Percentiles rank a stretch among this genome's conserved stretches.
phyloP scores from a whole-genome alignment of 495 filamentous ascomycete species.

The Sabuloglossum arenarium region DNA sequence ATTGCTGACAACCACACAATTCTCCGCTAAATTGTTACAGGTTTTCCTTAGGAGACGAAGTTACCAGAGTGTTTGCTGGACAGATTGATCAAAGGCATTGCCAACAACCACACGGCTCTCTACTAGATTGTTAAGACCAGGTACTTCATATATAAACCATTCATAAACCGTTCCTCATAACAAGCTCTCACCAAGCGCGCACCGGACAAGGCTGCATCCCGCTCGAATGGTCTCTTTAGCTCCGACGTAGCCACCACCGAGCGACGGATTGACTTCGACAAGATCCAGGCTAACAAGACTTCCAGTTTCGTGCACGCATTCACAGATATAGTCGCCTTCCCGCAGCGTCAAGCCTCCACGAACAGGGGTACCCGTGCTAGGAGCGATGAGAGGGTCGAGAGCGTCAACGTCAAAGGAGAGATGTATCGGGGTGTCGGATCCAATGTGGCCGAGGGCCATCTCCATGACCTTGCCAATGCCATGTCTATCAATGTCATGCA shows the following conservation, averaged over 20 bases:
- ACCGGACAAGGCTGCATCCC: constrained; percentile 77
- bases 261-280: constrained; percentile 84
- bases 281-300: constrained; percentile 81
- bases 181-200: constrained; percentile 13
- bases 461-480: constrained; percentile 95
- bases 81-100: no score
- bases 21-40: no score
- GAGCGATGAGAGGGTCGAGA: constrained; percentile 87
- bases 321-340: constrained; percentile 95
- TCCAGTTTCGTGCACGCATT: constrained; percentile 86
- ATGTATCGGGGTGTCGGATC: constrained; percentile 85
- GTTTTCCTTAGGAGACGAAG: no score
- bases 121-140: no score
- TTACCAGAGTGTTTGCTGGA: no score
- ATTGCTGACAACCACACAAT: no score
- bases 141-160: no score
- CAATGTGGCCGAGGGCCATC: constrained; percentile 89
- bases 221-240: constrained; percentile 76
- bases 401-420: constrained; percentile 96
- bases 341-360: constrained; percentile 86
- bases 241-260: constrained; percentile 34
- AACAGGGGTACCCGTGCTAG: constrained; percentile 88
- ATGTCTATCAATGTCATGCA: constrained; percentile 90
- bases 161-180: no score
- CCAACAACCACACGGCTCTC: no score